Evolutionary conservation across 2,329 filamentous ascomycete species (phyloP), one percentile per base, ranked within the genome.

Genomic region (Fusarium fracticaudum): DNA sequence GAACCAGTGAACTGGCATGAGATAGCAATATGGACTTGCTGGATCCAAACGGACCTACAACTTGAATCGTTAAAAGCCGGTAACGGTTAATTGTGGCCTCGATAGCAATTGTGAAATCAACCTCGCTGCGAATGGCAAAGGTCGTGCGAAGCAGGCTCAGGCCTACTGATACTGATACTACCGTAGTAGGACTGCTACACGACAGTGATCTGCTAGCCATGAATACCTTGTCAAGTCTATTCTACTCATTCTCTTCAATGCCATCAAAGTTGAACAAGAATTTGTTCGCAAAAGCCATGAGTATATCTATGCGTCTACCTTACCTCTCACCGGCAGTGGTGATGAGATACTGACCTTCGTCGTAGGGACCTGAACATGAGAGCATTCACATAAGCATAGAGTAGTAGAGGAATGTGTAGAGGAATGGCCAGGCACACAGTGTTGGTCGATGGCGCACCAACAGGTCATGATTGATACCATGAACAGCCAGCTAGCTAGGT

Each of bases 391-490:
- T 47, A 41, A 54, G 51, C 20, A 44, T 38, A 45, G 13, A 53
- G n/a, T 37, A n/a, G 29, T 22, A 55, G 50, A 63, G 29, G 53
- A 18, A 55, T 44, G 55, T 64, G 63, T 26, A 67, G 38, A 54
- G 51, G 48, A 40, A 48, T 24, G 63, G 71, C 71, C 71, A 74
- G 71, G 71, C 71, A 74, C 71, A 68, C 48, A 29, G 50, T 57
- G 67, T 64, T 72, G 68, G 63, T 48, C 55, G 41, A 62, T 62
- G 51, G 38, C 51, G 55, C 51, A 67, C 55, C 59, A 74, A 60
- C 55, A 59, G 59, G 47, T 50, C 64, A 60, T 64, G 66, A 71
- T 54, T 38, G 37, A 37, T 33, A 67, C 67, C 54, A 71, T 68
- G 50, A 68, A 58, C 41, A 45, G 59, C 63, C 67, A 72, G 41